phyloP scores from a whole-genome alignment of 305 asterid species.

The Ruellia speciosa region DNA sequence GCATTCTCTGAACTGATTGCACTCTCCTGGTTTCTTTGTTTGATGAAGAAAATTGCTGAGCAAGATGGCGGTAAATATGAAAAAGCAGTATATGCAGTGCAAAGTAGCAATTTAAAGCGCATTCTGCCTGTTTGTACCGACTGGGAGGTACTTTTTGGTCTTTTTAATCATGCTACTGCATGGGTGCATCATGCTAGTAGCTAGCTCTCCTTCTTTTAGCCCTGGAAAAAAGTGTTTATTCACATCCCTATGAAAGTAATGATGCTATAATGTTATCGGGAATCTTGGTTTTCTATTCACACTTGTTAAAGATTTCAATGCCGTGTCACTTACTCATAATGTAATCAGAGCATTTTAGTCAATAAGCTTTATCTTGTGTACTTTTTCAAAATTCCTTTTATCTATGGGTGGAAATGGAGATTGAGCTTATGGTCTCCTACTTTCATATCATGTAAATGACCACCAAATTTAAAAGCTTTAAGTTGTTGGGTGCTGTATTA shows the following conservation, averaged over 20 bases:
- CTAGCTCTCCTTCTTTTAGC: not conserved
- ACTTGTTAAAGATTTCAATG: conserved; percentile 11
- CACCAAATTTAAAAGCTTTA: too few relatives aligned
- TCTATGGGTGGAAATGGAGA: too few relatives aligned
- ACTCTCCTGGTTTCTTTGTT: conserved; percentile 28
- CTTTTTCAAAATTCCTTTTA: not conserved
- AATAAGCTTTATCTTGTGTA: conserved; percentile 11
- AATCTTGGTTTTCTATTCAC: conserved; percentile 3
- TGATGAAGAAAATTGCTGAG: conserved; percentile 80
- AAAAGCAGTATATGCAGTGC: conserved; percentile 80
- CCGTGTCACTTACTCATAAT: not conserved
- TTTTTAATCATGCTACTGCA: conserved; percentile 18
- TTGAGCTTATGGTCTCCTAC: too few relatives aligned
- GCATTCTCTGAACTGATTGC: conserved; percentile 20
- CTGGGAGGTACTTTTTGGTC: conserved; percentile 71
- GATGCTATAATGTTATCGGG: not conserved
- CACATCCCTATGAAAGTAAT: conserved; percentile 4
- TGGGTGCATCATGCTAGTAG: conserved; percentile 15
- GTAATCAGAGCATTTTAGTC: conserved; percentile 4
- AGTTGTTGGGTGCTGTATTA: too few relatives aligned
- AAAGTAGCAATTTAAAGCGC: conserved; percentile 86
- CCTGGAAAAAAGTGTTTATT: not conserved
- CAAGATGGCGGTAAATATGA: conserved; percentile 91
- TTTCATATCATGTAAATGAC: too few relatives aligned
- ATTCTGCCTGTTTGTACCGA: conserved; percentile 85